Evolutionary conservation across 345 rosid genomes (phyloP).

Genomic region (thale cress (Arabidopsis thaliana)): TAIR10.1 NC_003075.7:11747501-11748000

Average conservation of each 20-base stretch:
- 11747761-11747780: constrained; percentile 47
- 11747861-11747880: constrained; percentile 66
- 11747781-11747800: constrained; percentile 52
- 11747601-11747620: not conserved
- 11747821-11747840: constrained; percentile 57
- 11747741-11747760: constrained; percentile 58
- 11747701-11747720: constrained; percentile 82
- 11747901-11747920: constrained; percentile 65
- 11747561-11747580: constrained; percentile 33
- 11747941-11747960: constrained; percentile 74
- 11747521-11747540: constrained; percentile 86
- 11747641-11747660: constrained; percentile 68
- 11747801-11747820: constrained; percentile 52
- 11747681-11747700: constrained; percentile 79
- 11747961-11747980: constrained; percentile 72
- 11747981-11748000: constrained; percentile 87
- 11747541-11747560: constrained; percentile 88
- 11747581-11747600: not conserved
- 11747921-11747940: constrained; percentile 80
- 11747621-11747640: not conserved
- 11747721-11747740: constrained; percentile 71
- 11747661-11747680: constrained; percentile 67
- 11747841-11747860: constrained; percentile 86
- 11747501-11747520: constrained; percentile 75
- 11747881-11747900: constrained; percentile 70